Base-by-base conservation (phyloP, 306 rosid genomes). In the Cicer judaicum region DNA sequence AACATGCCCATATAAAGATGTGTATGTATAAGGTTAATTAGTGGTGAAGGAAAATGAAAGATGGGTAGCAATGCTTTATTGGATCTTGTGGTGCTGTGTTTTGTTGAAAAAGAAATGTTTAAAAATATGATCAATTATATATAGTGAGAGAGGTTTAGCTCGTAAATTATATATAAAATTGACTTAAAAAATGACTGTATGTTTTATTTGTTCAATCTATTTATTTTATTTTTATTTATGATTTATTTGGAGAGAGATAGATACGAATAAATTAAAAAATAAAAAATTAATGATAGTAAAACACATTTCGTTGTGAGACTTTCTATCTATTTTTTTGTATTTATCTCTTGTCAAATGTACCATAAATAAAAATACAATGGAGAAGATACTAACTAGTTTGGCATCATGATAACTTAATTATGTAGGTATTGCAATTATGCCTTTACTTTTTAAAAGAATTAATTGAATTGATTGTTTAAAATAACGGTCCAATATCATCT, bases 1-100 rank as follows among this genome's bases (percentile, higher is more conserved):
- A 65, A 55, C 15, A 54, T 79, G 85, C 59, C 68, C 78, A 70
- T 59, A 83, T 29, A 29, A 29, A 29, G 36, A 29, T 29, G 4
- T 29, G 36, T 29, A 29, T 29, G 36, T 29, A 29, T 57, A 72
- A 78, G 76, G 54, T 75, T 64, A 64, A 43, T 43, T 53, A 21
- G 84, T 71, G 85, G 80, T 52, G 78, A n/a, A 54, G 68, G 54
- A 82, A 79, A 75, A 65, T 69, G 64, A 29, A 74, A 42, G 67
- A 79, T 50, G 49, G 65, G 73, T n/a, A 53, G 41, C 68, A n/a
- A 41, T 60, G 71, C 81, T 84, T 80, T 78, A 48, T 77, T 73
- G 65, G 66, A 67, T 56, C 29, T 65, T 54, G 71, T 49, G 67
- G 39, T 73, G 62, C 11, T 62, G 14, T 59, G 46, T 65, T 66